Conservation (phyloP, 129 eudicot genomes). For the carrot (Daucus carota) region DNA sequence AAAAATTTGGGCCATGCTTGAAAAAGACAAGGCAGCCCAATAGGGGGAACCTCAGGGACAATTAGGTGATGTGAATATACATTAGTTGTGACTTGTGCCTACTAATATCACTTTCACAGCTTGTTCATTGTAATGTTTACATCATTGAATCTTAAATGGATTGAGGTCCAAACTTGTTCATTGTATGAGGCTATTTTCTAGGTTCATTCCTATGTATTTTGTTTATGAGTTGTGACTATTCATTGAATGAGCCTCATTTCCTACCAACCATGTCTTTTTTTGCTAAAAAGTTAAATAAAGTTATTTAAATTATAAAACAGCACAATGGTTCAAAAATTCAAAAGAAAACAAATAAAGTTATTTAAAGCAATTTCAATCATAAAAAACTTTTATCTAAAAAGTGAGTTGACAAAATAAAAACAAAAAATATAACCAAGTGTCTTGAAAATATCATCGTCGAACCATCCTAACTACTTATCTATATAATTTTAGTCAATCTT, state of each 20-base stretch:
- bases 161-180: background rate
- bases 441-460: no score
- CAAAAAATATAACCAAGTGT: no score
- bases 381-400: no score
- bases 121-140: background rate
- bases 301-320: no score
- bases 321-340: no score
- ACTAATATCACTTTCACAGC: background rate
- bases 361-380: no score
- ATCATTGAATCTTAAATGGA: background rate
- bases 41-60: background rate
- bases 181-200: background rate
- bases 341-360: no score
- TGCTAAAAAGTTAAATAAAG: no score
- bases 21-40: slow-evolving; percentile 9
- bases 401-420: no score
- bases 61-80: background rate
- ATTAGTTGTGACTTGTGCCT: background rate
- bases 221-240: background rate
- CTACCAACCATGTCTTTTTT: no score
- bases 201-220: background rate
- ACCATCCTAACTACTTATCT: no score
- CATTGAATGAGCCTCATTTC: background rate
- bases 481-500: no score
- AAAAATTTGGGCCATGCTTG: background rate